Evolutionary conservation across 2,329 filamentous ascomycete genomes (phyloP).

Genomic region (Beauveria bassiana): DNA sequence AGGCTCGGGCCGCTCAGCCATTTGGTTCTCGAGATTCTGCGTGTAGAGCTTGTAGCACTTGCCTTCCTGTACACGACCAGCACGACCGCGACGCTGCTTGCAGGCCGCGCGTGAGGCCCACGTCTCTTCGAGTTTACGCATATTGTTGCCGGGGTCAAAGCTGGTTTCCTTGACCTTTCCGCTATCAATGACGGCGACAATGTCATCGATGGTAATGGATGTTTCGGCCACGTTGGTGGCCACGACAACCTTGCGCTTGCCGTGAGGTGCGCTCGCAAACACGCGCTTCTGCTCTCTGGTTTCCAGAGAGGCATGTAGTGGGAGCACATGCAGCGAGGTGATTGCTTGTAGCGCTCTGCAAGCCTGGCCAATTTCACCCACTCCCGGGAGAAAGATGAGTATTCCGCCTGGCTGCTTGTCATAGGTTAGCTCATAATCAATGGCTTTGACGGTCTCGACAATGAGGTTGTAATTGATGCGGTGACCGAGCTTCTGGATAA

Average conservation of each 20-base stretch:
- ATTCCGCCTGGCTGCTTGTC: constrained; percentile 69
- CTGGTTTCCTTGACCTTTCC: constrained; percentile 95
- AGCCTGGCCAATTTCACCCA: constrained; percentile 81
- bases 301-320: constrained; percentile 85
- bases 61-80: constrained; percentile 84
- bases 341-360: constrained; percentile 60
- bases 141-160: constrained; percentile 85
- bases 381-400: constrained; percentile 89
- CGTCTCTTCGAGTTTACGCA: constrained; percentile 87
- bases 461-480: constrained; percentile 90
- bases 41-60: constrained; percentile 96
- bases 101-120: constrained; percentile 93
- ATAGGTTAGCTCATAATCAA: constrained; percentile 65
- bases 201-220: constrained; percentile 96
- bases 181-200: constrained; percentile 91
- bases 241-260: constrained; percentile 85
- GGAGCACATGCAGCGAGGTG: constrained; percentile 63
- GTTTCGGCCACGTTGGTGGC: constrained; percentile 97
- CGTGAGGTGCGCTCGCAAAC: constrained; percentile 66
- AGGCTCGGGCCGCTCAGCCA: constrained; percentile 82
- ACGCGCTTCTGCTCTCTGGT: constrained; percentile 83
- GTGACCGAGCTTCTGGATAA: constrained; percentile 65
- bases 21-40: constrained; percentile 72
- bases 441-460: constrained; percentile 67
- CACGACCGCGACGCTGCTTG: constrained; percentile 87